A percentile compares a stretch with the other conserved stretches of the same genome.
phyloP scores from a whole-genome alignment of 202 grass and related monocot genomes.

The Setaria viridis region DNA sequence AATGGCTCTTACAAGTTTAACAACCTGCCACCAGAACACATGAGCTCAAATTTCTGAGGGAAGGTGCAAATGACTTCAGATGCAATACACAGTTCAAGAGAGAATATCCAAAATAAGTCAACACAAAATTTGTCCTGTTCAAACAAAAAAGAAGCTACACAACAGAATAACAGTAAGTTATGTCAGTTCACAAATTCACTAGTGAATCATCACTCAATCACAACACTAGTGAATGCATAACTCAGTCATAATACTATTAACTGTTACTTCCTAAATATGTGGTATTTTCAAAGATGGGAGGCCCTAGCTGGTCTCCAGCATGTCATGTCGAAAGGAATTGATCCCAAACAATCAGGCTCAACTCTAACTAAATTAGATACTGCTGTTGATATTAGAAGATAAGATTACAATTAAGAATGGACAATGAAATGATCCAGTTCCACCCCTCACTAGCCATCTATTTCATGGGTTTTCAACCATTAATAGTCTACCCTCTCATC shows the following conservation, averaged over 20 bases:
- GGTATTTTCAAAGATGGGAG: neutral
- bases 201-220: neutral
- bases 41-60: constrained; percentile 13
- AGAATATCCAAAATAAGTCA: constrained; percentile 15
- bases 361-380: neutral
- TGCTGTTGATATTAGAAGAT: neutral
- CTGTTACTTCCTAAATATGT: neutral
- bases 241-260: neutral
- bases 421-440: neutral
- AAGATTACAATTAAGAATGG: neutral
- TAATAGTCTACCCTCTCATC: neutral
- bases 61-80: constrained; percentile 4
- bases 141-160: neutral
- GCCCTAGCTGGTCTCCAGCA: neutral
- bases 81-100: constrained; percentile 11
- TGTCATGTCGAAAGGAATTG: neutral
- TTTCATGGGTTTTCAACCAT: neutral
- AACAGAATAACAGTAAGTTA: constrained; percentile 17
- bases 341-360: too few species aligned
- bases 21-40: constrained; percentile 64
- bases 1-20: constrained; percentile 93
- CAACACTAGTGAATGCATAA: too few species aligned
- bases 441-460: neutral
- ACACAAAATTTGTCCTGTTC: neutral
- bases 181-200: neutral